Conservation (phyloP, 192 early-diverging fungal genomes). For the Rhizophagus clarus region DNA sequence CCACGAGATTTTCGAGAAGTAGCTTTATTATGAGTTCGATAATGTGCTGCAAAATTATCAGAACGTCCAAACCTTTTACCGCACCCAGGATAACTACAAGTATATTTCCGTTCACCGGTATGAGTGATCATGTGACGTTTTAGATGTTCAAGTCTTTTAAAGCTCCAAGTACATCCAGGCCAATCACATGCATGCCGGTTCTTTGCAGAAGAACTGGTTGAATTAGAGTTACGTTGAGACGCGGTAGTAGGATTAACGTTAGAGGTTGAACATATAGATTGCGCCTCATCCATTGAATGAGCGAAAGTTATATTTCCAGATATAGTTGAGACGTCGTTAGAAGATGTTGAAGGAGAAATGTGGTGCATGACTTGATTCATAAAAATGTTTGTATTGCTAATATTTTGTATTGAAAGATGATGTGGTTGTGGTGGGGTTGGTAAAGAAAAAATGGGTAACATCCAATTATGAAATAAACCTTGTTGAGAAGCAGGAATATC, state of each 20-base stretch:
- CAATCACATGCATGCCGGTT: conserved; percentile 41
- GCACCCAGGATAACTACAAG: conserved; percentile 70
- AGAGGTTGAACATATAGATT: neutral
- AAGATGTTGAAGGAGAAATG: neutral
- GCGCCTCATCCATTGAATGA: too few relatives aligned
- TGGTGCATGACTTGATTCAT: neutral
- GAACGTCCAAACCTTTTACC: conserved; percentile 80
- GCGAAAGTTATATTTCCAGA: neutral
- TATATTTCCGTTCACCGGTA: conserved; percentile 73
- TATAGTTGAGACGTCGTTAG: neutral
- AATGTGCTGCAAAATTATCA: conserved; percentile 77
- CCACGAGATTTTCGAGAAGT: neutral
- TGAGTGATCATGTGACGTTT: conserved; percentile 81
- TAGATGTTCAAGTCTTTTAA: conserved; percentile 82
- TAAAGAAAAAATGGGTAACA: neutral
- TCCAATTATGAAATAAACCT: neutral
- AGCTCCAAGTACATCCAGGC: conserved; percentile 54
- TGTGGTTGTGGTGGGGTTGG: neutral
- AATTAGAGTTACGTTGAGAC: neutral
- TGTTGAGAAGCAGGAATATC: neutral
- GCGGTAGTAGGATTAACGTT: neutral
- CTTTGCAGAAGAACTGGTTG: neutral
- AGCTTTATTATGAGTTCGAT: conserved; percentile 57
- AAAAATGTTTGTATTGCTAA: neutral
- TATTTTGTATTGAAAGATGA: neutral